Evolutionary conservation across 768 basidiomycete species (phyloP).

Genomic region (Erythrobasidium yunnanense): DNA sequence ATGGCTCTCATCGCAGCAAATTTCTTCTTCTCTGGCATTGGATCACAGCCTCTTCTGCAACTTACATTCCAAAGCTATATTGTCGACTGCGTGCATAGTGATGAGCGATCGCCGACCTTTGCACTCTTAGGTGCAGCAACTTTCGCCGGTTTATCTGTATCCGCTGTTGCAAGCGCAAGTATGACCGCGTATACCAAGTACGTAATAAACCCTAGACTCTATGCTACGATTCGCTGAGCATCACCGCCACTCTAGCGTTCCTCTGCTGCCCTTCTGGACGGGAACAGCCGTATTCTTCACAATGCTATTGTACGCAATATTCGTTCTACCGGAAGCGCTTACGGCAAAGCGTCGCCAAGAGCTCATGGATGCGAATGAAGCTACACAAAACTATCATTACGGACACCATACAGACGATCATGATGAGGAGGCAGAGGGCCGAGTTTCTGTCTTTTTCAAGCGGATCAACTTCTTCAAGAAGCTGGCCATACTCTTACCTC

Average conservation of each 20-base stretch:
- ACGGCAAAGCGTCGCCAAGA: constrained; percentile 5
- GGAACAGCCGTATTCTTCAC: constrained; percentile 10
- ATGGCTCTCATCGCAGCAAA: constrained; percentile 8
- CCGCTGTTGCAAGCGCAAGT: constrained; percentile 11
- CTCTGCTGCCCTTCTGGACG: constrained; percentile 22
- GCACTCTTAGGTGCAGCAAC: constrained; percentile 11
- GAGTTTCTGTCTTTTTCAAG: background rate
- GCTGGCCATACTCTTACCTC: constrained; percentile 13
- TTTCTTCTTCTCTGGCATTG: constrained; percentile 6
- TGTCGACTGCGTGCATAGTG: constrained; percentile 6
- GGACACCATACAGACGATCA: background rate
- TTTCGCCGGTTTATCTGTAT: constrained; percentile 9
- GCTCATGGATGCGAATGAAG: constrained; percentile 15
- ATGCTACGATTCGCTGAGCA: background rate
- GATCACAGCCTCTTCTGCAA: constrained; percentile 17
- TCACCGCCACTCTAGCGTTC: background rate
- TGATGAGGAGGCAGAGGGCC: background rate
- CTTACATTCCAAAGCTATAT: constrained; percentile 25
- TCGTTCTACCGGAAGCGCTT: constrained; percentile 18
- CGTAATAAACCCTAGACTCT: background rate
- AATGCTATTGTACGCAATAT: constrained; percentile 21
- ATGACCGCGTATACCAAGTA: constrained; percentile 9
- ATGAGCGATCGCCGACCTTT: constrained; percentile 20
- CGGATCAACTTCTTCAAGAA: constrained; percentile 11
- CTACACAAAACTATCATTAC: background rate